These are phyloP conservation scores for Rubus parviflorus DNA, from an alignment of 306 rosid genomes.

Conservation along the genomic window DNA sequence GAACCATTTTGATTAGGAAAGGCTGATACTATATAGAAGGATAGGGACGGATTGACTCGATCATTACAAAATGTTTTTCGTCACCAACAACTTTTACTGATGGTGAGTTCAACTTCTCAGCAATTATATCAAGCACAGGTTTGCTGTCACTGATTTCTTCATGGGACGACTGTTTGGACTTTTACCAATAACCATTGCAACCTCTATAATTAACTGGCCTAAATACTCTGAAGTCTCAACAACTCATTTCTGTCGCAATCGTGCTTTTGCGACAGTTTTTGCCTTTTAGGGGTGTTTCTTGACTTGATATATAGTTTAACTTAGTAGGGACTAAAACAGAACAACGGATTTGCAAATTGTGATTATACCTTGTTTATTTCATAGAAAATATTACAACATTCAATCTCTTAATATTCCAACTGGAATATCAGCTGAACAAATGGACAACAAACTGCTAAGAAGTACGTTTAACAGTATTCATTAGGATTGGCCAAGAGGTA, in stretches of 20 bases:
- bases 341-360: no score
- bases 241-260: no score
- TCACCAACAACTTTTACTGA: background rate
- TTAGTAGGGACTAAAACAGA: no score
- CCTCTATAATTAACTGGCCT: background rate
- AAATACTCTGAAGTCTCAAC: background rate
- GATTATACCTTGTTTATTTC: background rate
- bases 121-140: background rate
- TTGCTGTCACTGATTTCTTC: background rate
- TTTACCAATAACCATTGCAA: background rate
- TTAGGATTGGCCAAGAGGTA: conserved; percentile 35
- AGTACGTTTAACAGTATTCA: conserved; percentile 32
- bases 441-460: background rate
- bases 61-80: background rate
- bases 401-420: background rate
- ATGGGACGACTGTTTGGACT: background rate
- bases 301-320: background rate
- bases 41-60: background rate
- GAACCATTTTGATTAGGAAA: background rate
- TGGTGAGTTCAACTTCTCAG: background rate
- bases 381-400: background rate
- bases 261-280: no score
- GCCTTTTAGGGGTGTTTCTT: no score
- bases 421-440: background rate
- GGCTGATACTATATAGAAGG: background rate